Percentiles rank a stretch among this genome's conserved stretches.
These are phyloP conservation scores for Dryas octopetala DNA, from an alignment of 306 rosid genomes.

Conservation along the genomic window DNA sequence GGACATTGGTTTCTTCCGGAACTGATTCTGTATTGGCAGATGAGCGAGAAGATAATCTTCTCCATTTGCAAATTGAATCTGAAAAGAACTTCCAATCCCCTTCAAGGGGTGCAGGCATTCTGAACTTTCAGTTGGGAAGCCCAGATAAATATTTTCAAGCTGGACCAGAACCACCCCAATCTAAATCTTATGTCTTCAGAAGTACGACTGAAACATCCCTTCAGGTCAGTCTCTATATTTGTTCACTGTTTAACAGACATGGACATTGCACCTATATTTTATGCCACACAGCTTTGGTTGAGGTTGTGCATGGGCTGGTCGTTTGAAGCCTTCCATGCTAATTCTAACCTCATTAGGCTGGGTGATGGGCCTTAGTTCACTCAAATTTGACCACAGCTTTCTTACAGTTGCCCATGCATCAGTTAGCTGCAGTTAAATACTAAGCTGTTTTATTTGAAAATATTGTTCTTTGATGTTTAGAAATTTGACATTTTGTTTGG, in stretches of 20 bases:
- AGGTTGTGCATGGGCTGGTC: slow-evolving; percentile 4
- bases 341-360: slow-evolving; percentile 11
- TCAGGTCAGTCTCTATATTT: slow-evolving; percentile 4
- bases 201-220: slow-evolving; percentile 20
- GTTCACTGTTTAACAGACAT: not conserved
- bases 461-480: slow-evolving; percentile 10
- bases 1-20: slow-evolving; percentile 12
- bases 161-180: slow-evolving; percentile 20
- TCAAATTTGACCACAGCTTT: slow-evolving; percentile 14
- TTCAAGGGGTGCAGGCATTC: slow-evolving; percentile 28
- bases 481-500: slow-evolving; percentile 33
- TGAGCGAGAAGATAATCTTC: slow-evolving; percentile 19
- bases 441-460: not conserved
- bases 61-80: slow-evolving; percentile 30
- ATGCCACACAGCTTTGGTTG: not conserved
- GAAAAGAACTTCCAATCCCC: slow-evolving; percentile 27
- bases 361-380: not conserved
- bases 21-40: slow-evolving; percentile 25
- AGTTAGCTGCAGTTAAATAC: not conserved
- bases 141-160: slow-evolving; percentile 29
- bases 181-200: slow-evolving; percentile 12
- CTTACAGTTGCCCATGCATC: not conserved
- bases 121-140: slow-evolving; percentile 27
- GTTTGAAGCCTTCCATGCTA: not conserved
- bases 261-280: not conserved